Evolutionary conservation across 345 rosid species (phyloP), one percentile per base, ranked within the genome.

Genomic region (Dovyalis caffra): DNA sequence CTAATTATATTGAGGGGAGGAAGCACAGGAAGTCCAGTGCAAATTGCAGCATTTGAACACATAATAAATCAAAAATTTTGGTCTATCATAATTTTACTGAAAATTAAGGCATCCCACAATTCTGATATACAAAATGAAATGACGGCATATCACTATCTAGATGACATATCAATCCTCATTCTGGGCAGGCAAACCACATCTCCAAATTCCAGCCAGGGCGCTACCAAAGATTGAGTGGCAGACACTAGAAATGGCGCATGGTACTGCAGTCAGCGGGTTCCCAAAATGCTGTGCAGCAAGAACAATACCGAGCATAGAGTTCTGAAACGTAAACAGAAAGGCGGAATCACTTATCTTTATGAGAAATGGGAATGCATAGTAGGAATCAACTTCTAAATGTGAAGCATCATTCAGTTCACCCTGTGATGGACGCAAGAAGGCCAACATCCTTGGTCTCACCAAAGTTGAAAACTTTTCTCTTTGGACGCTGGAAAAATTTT

Each of bases 271-370:
- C 23, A 92, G 84, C 0, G 98, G 97, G 69, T 88, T 91, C 49
- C 92, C 97, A 49, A 94, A 94, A 86, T 94, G 98, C 65, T 91
- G 93, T 47, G 91, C 78, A 61, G 98, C 97, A 62, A 94, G 95
- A 79, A 90, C 93, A n/a, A 92, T 86, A 74, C 98, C 97, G 37
- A 94, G 97, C 78, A 92, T 90, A 26, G 97, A 92, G 80, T 94
- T 94, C n/a, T n/a, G n/a, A n/a, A n/a, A n/a, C n/a, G n/a, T n/a
- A n/a, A n/a, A n/a, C n/a, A n/a, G n/a, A 21, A 40, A 25, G 37
- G 8, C 14, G 1, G 26, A 65, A 62, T 14, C 29, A 35, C 6
- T 25, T 23, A 60, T 15, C 40, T 18, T 14, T 6, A 18, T 20
- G n/a, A n/a, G n/a, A n/a, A n/a, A 9, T 16, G 28, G 6, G 2